Evolutionary conservation across 2,329 filamentous ascomycete species (phyloP), one percentile per base, ranked within the genome.

Genomic region (Stachybotrys chlorohalonatus): DNA sequence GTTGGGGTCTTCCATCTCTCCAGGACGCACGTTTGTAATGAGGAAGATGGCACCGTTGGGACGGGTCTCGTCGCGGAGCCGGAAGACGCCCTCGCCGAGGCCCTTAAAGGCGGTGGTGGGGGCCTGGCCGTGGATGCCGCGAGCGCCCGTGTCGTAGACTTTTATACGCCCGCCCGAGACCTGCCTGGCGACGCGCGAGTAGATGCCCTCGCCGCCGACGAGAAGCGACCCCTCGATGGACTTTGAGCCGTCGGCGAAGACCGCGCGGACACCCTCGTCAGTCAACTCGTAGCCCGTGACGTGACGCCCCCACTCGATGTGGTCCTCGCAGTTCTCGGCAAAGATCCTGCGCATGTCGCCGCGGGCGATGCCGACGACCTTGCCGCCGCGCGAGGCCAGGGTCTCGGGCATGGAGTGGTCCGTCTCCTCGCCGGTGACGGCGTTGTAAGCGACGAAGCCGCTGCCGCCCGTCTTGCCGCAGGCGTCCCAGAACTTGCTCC

Each of bases 71-170:
- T 87, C 84, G 1, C 65, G 60, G 0, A 84, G n/a, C 2, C 75
- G 62, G 63, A 79, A 86, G 0, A 87, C 84, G 2, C 84, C 84
- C 64, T 86, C 83, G 1, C 83, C 83, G 1, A 87, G 70, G 0
- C 66, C 75, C 56, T 78, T 80, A 71, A 86, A 87, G 0, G 83
- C 82, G 0, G 77, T 75, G 0, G 77, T 82, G 0, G 82, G 81
- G 7, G 84, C 82, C 63, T 86, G 82, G 0, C 84, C 84, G 59
- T 87, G 84, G 30, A 87, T 85, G 1, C 83, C 82, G 51, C 83
- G 68, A 0, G 83, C 79, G 3, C 83, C 83, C 0, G 82, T 81
- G 59, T 87, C 84, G 62, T 79, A 86, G 5, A 83, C 77, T 64
- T 84, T 85, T 49, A 86, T 64, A 51, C 69, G 76, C 1, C 81